phyloP scores from a whole-genome alignment of 2,329 filamentous ascomycete genomes.

The Lanzia echinophila region DNA sequence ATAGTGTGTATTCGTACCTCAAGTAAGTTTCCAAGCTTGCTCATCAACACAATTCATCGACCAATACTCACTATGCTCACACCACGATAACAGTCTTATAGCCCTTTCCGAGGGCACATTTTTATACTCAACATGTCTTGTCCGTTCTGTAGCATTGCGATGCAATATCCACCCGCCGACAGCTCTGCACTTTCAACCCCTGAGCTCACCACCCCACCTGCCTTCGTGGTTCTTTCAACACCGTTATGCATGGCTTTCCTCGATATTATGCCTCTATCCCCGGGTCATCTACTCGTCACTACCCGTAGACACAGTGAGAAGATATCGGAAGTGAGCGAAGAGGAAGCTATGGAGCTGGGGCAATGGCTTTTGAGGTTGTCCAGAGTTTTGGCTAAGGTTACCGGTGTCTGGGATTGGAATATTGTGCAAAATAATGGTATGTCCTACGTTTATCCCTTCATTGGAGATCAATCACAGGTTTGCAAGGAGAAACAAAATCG shows the following conservation, averaged over 20 bases:
- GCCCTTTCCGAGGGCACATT: slow-evolving; percentile 4
- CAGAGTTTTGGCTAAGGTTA: slow-evolving; percentile 60
- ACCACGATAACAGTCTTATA: slow-evolving; percentile 10
- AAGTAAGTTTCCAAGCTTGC: not conserved
- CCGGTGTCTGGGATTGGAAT: slow-evolving; percentile 81
- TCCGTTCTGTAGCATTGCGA: slow-evolving; percentile 57
- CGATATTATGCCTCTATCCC: slow-evolving; percentile 83
- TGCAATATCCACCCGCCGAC: slow-evolving; percentile 37
- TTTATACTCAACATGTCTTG: slow-evolving; percentile 33
- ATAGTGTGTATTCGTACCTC: not conserved
- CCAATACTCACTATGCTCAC: slow-evolving; percentile 11
- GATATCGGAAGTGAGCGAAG: slow-evolving; percentile 59
- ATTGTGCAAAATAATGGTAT: slow-evolving; percentile 88
- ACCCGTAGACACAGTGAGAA: slow-evolving; percentile 73
- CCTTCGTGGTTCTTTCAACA: slow-evolving; percentile 69
- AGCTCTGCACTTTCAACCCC: slow-evolving; percentile 36
- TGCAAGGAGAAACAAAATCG: not conserved
- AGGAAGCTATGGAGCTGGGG: slow-evolving; percentile 62
- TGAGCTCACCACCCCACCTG: slow-evolving; percentile 31
- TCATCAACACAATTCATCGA: not conserved
- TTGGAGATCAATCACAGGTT: not conserved
- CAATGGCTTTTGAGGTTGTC: slow-evolving; percentile 65
- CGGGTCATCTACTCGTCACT: slow-evolving; percentile 76
- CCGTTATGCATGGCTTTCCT: slow-evolving; percentile 77
- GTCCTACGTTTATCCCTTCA: slow-evolving; percentile 13